Conservation (phyloP, 441 rosid species). For the Adansonia madagascariensis region DNA sequence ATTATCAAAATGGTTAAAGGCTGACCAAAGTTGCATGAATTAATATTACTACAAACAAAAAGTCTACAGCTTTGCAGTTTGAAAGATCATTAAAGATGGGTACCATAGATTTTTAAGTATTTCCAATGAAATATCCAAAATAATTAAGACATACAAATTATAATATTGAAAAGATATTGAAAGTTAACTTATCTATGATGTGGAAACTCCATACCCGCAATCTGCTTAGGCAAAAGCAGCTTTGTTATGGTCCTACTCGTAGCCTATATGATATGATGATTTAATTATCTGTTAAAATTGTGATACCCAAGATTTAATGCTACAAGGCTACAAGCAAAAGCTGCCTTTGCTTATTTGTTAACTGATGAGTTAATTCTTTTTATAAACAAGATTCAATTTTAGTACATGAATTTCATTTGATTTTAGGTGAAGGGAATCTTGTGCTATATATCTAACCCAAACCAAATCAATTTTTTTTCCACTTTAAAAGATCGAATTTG, state of each 20-base stretch:
- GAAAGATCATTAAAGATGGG: neutral
- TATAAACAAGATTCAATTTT: neutral
- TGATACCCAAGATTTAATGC: neutral
- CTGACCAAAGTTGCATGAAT: conserved; percentile 22
- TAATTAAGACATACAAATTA: neutral
- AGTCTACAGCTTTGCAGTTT: conserved; percentile 27
- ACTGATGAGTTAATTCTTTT: neutral
- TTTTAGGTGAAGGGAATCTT: neutral
- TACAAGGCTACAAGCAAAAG: too few relatives aligned
- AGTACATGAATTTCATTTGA: neutral
- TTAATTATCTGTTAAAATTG: neutral
- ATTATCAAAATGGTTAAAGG: conserved; percentile 16
- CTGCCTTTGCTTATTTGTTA: neutral
- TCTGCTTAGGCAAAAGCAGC: neutral
- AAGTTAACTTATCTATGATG: neutral
- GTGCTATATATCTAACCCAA: neutral
- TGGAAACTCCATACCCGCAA: neutral
- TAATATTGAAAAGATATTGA: neutral
- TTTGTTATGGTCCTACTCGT: neutral
- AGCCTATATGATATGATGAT: neutral
- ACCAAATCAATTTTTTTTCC: neutral
- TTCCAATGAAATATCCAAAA: neutral
- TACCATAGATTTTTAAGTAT: neutral
- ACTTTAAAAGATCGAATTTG: neutral
- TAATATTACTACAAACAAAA: neutral